Base-by-base conservation (phyloP, 2,329 filamentous ascomycete genomes). In the Chaetomiaceae sp. region DNA sequence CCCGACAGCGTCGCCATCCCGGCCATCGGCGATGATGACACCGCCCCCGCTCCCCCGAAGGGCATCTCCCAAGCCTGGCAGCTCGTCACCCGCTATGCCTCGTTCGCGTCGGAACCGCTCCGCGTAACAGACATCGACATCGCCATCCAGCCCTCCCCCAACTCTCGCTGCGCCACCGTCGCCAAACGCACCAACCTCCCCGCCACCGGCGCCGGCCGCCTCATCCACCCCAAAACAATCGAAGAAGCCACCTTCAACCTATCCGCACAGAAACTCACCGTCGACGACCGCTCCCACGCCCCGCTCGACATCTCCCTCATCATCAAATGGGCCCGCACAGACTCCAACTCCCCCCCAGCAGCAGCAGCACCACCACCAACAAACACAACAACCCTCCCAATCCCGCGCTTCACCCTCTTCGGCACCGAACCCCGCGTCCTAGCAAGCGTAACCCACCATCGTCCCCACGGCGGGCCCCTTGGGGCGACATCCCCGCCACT, bases 401-500 rank as follows among this genome's bases (percentile, higher is more conserved):
- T 95, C 5, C 91, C 91, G 9, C 83, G 87, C 33, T 86, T 96
- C 53, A 77, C 86, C 31, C 81, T 96, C 14, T 85, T 92, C 0
- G 86, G 85, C 51, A 84, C 83, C 4, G 93, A 99, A 65, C 93
- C 93, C 1, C 83, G 93, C 50, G 90, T 96, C 2, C 79, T 96
- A 4, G 81, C 80, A 0, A 73, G 76, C 0, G 74, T 78, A 3
- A 70, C 75, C 3, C 75, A 79, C 58, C 65, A 68, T 17, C 61
- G 62, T 20, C 27, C 14, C 41, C 1, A n/a, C 16, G 6, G 10
- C 44, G 14, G 10, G 21, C 13, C 6, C 10, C 25, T 1, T 12
- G 30, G 10, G 30, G 30, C 38, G 21, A 3, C 20, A 14, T 13
- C n/a, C 19, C 12, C 37, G 19, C 23, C 17, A 20, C 20, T 13